phyloP scores from a whole-genome alignment of 2,329 filamentous ascomycete species.

The Pezicula neosporulosa region DNA sequence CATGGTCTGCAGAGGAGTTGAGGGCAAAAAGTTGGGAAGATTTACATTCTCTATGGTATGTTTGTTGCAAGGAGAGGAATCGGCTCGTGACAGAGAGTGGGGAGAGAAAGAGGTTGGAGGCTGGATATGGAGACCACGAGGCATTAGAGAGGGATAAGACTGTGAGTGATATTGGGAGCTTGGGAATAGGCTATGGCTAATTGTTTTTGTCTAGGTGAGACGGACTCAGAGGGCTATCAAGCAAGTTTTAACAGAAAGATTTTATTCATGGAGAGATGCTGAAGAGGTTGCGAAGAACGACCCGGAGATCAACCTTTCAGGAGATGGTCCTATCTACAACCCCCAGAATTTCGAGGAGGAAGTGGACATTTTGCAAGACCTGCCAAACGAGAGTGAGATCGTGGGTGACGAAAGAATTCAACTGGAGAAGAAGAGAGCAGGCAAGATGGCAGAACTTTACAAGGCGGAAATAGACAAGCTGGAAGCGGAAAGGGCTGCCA shows the following conservation, averaged over 20 bases:
- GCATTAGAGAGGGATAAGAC: constrained; percentile 56
- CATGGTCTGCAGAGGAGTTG: constrained; percentile 84
- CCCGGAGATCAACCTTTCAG: constrained; percentile 54
- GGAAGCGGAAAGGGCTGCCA: neutral
- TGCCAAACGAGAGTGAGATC: constrained; percentile 30
- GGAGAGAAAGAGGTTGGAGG: constrained; percentile 64
- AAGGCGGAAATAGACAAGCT: neutral
- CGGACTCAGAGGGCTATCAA: constrained; percentile 80
- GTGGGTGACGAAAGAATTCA: constrained; percentile 25
- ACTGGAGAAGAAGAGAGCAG: neutral
- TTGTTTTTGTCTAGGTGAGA: constrained; percentile 52
- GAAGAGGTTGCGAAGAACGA: constrained; percentile 62
- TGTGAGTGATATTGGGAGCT: constrained; percentile 47
- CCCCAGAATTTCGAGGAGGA: constrained; percentile 21
- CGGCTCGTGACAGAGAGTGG: constrained; percentile 73
- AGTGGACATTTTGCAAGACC: constrained; percentile 9
- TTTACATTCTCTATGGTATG: constrained; percentile 89
- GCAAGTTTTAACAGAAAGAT: constrained; percentile 81
- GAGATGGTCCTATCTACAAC: constrained; percentile 23
- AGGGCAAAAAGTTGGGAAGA: constrained; percentile 91
- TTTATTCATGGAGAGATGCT: constrained; percentile 83
- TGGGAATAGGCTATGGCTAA: constrained; percentile 9
- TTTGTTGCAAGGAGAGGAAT: constrained; percentile 88
- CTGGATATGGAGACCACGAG: constrained; percentile 73
- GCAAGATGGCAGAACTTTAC: neutral